Evolutionary conservation across 2,329 filamentous ascomycete species (phyloP), one percentile per base, ranked within the genome.

Genomic region (Kalmusia sp.): DNA sequence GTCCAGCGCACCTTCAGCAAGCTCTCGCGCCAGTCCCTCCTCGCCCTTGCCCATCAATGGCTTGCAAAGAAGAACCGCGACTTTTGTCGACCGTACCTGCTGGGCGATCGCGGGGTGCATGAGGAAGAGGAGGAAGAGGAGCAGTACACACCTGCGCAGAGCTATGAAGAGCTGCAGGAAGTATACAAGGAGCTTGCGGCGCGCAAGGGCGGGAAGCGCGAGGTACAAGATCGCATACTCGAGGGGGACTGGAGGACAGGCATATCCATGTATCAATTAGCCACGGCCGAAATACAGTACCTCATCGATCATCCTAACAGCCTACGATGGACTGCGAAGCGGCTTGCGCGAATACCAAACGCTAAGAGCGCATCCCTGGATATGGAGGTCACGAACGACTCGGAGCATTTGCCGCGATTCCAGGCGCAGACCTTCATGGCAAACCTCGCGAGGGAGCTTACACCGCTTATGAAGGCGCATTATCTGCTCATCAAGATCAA

Each of bases 391-490:
- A 73, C 65, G 3, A 70, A 73, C 52, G 71, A 74, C 58, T 70
- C 69, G 9, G 65, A 74, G 38, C 71, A 71, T 40, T 69, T 84
- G 17, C 91, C 91, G 9, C 86, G 88, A 14, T 91, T 95, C 65
- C 90, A 96, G 65, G 89, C 91, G 1, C 86, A 89, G 4, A 90
- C 88, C 0, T 96, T 96, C 71, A 79, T 96, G 31, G 84, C 85
- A 59, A 89, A 88, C 60, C 83, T 96, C 2, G 89, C 93, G 61
- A 80, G 81, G 34, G 87, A 93, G 67, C 83, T 92, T 15, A 80
- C 91, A 1, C 90, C 91, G 1, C 83, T 95, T 53, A 84, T 93
- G 62, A 96, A 95, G 72, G 89, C 90, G 4, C 90, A 96, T 73
- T 95, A 91, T 72, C 88, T 91, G 63, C 84, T 95, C 55, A 87